Percentiles rank a stretch among this genome's conserved stretches.
phyloP scores from a whole-genome alignment of 345 rosid genomes.

The Theobroma cacao region DNA sequence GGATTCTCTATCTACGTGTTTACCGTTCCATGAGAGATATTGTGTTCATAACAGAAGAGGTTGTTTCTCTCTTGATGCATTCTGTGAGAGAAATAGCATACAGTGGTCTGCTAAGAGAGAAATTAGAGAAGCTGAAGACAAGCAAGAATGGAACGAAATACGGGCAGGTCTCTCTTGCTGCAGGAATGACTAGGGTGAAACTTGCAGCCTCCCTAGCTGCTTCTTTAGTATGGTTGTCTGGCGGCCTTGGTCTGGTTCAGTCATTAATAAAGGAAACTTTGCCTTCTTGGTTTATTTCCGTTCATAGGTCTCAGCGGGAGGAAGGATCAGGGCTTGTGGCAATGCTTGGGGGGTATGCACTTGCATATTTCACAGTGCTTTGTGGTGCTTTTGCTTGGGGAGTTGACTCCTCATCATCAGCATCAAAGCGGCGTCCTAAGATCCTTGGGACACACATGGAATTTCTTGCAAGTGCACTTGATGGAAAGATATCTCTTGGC shows the following conservation, averaged over 20 bases:
- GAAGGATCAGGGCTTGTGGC: constrained; percentile 61
- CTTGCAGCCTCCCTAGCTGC: constrained; percentile 93
- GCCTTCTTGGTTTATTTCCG: constrained; percentile 91
- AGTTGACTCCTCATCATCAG: constrained; percentile 60
- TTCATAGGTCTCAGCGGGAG: constrained; percentile 51
- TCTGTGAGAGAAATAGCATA: constrained; percentile 73
- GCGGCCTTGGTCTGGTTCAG: constrained; percentile 73
- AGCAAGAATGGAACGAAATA: constrained; percentile 62
- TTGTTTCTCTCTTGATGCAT: constrained; percentile 74
- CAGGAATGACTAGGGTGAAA: constrained; percentile 75
- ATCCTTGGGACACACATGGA: constrained; percentile 68
- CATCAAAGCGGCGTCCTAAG: constrained; percentile 68
- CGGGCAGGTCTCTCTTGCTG: constrained; percentile 69
- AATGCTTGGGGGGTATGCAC: constrained; percentile 77
- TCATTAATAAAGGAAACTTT: constrained; percentile 74
- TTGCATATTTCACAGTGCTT: constrained; percentile 74
- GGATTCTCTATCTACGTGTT: constrained; percentile 77
- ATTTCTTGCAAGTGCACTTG: constrained; percentile 77
- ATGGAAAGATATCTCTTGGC: constrained; percentile 86
- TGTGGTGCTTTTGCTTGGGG: constrained; percentile 96
- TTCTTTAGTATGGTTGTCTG: constrained; percentile 82
- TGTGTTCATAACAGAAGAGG: constrained; percentile 67
- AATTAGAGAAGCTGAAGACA: constrained; percentile 52
- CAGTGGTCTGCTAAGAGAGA: constrained; percentile 49
- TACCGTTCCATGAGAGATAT: constrained; percentile 75